phyloP scores from a whole-genome alignment of 768 basidiomycete species.

The Mrakia gelida region DNA sequence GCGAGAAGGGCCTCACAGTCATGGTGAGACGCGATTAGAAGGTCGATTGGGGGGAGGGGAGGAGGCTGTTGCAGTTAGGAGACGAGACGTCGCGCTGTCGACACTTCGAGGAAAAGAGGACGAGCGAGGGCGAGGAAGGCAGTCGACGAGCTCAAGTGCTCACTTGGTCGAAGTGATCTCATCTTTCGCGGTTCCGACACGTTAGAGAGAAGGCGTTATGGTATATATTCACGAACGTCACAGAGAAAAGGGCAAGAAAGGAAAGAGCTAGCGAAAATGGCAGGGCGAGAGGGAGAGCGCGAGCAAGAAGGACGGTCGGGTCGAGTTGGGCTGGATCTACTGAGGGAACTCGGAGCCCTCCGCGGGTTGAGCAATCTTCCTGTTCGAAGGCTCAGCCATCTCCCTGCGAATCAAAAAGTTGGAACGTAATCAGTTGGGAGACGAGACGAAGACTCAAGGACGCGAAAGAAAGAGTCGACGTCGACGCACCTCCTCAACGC shows the following conservation, averaged over 20 bases:
- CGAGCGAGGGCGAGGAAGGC: neutral
- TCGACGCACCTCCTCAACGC: conserved; percentile 77
- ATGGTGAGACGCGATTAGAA: neutral
- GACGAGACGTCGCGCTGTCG: neutral
- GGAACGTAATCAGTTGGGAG: conserved; percentile 2
- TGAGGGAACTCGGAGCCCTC: conserved; percentile 57
- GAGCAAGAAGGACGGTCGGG: neutral
- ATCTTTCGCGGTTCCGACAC: neutral
- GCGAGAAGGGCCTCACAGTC: neutral
- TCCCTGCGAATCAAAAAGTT: conserved; percentile 55
- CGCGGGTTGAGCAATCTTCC: conserved; percentile 90
- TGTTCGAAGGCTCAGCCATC: conserved; percentile 86
- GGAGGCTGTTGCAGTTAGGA: neutral
- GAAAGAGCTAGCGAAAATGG: neutral
- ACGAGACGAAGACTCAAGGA: neutral
- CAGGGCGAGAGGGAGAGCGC: neutral
- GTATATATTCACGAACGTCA: too few species aligned
- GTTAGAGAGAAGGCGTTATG: neutral
- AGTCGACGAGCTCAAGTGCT: too few species aligned
- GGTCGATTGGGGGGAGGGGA: neutral
- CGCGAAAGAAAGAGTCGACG: neutral
- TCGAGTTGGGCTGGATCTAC: neutral
- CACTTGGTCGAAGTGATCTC: too few species aligned
- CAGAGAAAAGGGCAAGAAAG: neutral
- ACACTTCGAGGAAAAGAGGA: too few species aligned